Evolutionary conservation across 129 eudicot species (phyloP).

Genomic region (Escallonia rubra): DNA sequence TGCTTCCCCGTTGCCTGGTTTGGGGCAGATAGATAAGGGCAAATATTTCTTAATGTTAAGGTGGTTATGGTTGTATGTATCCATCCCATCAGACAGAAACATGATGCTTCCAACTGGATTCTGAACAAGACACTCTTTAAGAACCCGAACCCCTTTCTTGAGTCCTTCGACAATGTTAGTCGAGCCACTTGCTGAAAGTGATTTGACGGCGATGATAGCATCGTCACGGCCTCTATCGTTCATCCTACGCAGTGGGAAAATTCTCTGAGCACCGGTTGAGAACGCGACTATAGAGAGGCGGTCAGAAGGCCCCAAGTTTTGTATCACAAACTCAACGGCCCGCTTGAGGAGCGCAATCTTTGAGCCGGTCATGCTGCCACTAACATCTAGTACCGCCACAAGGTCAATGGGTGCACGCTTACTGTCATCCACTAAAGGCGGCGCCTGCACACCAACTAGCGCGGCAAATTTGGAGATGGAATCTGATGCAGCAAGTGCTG

Average conservation of each 20-base stretch:
- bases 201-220: conserved; percentile 23
- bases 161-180: conserved; percentile 37
- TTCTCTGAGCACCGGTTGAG: conserved; percentile 22
- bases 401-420: conserved; percentile 41
- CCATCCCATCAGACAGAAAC: conserved; percentile 36
- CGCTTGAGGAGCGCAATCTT: conserved; percentile 31
- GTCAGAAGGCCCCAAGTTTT: conserved; percentile 31
- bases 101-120: conserved; percentile 40
- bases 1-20: background rate
- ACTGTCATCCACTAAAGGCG: conserved; percentile 8
- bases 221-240: conserved; percentile 20
- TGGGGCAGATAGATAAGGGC: conserved; percentile 9
- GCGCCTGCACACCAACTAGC: conserved; percentile 27
- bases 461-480: conserved; percentile 14
- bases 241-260: conserved; percentile 25
- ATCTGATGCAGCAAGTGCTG: conserved; percentile 20
- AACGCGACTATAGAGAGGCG: conserved; percentile 30
- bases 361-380: conserved; percentile 37
- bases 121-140: conserved; percentile 20
- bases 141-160: conserved; percentile 23
- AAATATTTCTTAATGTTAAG: conserved; percentile 3
- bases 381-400: conserved; percentile 38
- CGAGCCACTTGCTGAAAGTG: conserved; percentile 12
- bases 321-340: conserved; percentile 29
- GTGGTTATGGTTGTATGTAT: conserved; percentile 11